Evolutionary conservation across 1,139 yeast genomes (phyloP), one percentile per base, ranked within the genome.

Genomic region (Saccharomycopsis crataegensis): DNA sequence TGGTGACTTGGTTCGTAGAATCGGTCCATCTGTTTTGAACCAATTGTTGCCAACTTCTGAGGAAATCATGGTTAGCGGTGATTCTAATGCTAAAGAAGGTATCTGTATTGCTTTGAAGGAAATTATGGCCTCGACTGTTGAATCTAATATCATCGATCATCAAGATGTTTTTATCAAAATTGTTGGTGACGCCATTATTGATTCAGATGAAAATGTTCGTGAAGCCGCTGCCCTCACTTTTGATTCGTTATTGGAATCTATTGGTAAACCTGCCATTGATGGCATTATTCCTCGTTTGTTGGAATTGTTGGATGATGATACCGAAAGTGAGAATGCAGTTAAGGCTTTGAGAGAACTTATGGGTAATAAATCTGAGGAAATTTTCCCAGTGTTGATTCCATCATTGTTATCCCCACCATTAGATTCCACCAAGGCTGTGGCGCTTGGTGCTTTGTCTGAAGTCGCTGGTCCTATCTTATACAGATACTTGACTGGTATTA

Each of bases 1-100:
- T 62, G 98, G 98, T 60, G 99, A 94, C 64, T 77, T 90, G 75
- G 97, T 91, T 53, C 88, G 94, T 65, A 81, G 99, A 66, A 96
- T 91, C 58, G 98, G 99, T 57, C 83, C 91, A 44, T 85, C 85
- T 64, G 95, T 97, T 0, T 76, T 94, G 60, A 75, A 89, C 4
- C 90, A 87, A 67, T 72, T 94, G 59, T 74, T 94, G 59, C 98
- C 99, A 46, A 86, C 96, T 7, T 75, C 93, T 63, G 85, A 87
- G 61, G 79, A 78, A 48, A 72, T 87, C 61, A 70, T 74, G 48
- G 68, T 73, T 33, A 71, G 85, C 32, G 68, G 75, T 49, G 94
- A 86, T 62, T 74, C 86, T 32, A 95, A 84, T 65, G 86, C 96
- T 50, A 88, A 87, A 66, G 96, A 91, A 72, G 99, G 99, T 74